Conservation (phyloP, 768 basidiomycete species). For the Lyophyllum shimeji region DNA sequence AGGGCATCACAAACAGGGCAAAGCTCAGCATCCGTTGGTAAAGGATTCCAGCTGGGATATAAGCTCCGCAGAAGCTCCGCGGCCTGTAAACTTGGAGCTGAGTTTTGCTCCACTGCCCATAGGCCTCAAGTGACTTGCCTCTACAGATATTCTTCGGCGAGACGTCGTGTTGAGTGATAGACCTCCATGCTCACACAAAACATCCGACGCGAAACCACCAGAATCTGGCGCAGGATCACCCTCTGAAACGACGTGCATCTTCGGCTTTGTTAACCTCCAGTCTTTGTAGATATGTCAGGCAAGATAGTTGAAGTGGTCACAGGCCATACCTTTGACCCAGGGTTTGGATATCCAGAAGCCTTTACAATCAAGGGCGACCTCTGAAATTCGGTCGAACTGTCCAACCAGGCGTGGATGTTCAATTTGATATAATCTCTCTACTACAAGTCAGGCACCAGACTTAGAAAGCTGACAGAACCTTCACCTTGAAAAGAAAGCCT, state of each 20-base stretch:
- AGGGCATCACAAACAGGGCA: slow-evolving; percentile 67
- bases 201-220: slow-evolving; percentile 53
- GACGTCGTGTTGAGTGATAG: slow-evolving; percentile 54
- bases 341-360: slow-evolving; percentile 76
- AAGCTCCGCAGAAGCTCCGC: slow-evolving; percentile 49
- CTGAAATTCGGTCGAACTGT: slow-evolving; percentile 54
- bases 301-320: not conserved
- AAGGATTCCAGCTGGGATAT: slow-evolving; percentile 67
- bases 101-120: slow-evolving; percentile 2
- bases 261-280: slow-evolving; percentile 71
- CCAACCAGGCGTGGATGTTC: slow-evolving; percentile 65
- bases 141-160: slow-evolving; percentile 60
- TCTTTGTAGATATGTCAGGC: slow-evolving; percentile 40
- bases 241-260: slow-evolving; percentile 63
- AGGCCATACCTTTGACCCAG: slow-evolving; percentile 69
- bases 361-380: slow-evolving; percentile 37
- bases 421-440: slow-evolving; percentile 64
- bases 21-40: slow-evolving; percentile 45
- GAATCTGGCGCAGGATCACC: slow-evolving; percentile 71
- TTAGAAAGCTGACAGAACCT: slow-evolving; percentile 3
- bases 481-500: slow-evolving; percentile 56
- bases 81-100: slow-evolving; percentile 41
- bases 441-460: slow-evolving; percentile 24
- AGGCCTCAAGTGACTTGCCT: slow-evolving; percentile 37
- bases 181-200: slow-evolving; percentile 70